Percentiles rank a stretch among this genome's conserved stretches.
Evolutionary conservation across 805 yeast genomes (phyloP).

Genomic region (Kuraishia hungarica): DNA sequence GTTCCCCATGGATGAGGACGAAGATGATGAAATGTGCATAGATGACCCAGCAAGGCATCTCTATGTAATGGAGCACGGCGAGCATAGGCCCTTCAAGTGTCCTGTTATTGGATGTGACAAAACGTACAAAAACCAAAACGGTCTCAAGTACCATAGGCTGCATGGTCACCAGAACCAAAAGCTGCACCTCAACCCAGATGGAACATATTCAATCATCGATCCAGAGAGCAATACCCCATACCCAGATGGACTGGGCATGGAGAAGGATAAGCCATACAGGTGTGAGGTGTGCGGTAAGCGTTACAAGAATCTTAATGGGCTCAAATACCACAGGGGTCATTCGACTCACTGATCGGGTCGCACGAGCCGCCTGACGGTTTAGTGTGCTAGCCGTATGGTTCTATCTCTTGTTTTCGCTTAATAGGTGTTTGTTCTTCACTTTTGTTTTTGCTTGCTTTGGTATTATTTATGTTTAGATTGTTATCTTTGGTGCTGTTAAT

Average conservation of each 20-base stretch:
- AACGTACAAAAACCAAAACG: slow-evolving; percentile 95
- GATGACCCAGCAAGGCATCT: slow-evolving; percentile 96
- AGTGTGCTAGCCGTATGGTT: neutral
- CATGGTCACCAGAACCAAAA: slow-evolving; percentile 98
- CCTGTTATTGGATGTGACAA: slow-evolving; percentile 98
- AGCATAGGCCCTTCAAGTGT: slow-evolving; percentile 91
- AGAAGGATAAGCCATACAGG: slow-evolving; percentile 95
- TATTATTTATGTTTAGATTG: neutral
- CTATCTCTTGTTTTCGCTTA: neutral
- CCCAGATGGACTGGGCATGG: slow-evolving; percentile 90
- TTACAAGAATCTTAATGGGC: slow-evolving; percentile 90
- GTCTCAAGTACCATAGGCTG: slow-evolving; percentile 86
- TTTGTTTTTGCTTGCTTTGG: neutral
- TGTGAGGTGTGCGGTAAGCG: slow-evolving; percentile 98
- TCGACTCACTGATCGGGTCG: slow-evolving; percentile 85
- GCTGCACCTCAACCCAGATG: slow-evolving; percentile 83
- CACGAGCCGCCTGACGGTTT: neutral
- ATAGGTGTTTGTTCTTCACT: neutral
- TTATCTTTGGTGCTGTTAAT: neutral
- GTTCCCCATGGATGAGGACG: slow-evolving; percentile 28
- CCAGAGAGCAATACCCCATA: slow-evolving; percentile 86
- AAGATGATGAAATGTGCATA: slow-evolving; percentile 61
- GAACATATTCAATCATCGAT: slow-evolving; percentile 85
- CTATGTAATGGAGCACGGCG: slow-evolving; percentile 86
- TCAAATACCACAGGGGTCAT: slow-evolving; percentile 96